A percentile compares a stretch with the other conserved stretches of the same genome.
phyloP scores from a whole-genome alignment of 1,284 basidiomycete species.

The Trichosporon asahii region DNA sequence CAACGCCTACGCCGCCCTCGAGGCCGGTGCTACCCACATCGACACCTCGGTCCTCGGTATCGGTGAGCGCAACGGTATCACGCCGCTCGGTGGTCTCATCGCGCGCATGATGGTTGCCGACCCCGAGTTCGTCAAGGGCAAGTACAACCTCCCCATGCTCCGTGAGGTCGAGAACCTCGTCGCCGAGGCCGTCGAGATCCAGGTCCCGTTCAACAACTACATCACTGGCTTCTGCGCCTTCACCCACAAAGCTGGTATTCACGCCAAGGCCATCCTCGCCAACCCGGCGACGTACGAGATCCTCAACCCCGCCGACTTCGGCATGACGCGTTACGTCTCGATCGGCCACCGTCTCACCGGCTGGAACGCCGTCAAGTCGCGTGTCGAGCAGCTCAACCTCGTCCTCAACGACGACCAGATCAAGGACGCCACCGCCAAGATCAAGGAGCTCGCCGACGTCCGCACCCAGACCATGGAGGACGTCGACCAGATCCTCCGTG shows the following conservation, averaged over 20 bases:
- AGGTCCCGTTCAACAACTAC: slow-evolving; percentile 78
- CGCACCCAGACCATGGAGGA: slow-evolving; percentile 99
- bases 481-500: slow-evolving; percentile 91
- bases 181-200: slow-evolving; percentile 96
- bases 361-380: slow-evolving; percentile 99
- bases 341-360: slow-evolving; percentile 96
- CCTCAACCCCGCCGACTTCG: slow-evolving; percentile 93
- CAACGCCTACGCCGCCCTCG: slow-evolving; percentile 96
- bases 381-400: slow-evolving; percentile 93
- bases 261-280: slow-evolving; percentile 99
- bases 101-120: slow-evolving; percentile 88
- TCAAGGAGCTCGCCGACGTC: slow-evolving; percentile 98
- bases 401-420: slow-evolving; percentile 58
- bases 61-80: slow-evolving; percentile 98
- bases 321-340: slow-evolving; percentile 94
- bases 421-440: slow-evolving; percentile 98
- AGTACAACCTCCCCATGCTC: slow-evolving; percentile 97
- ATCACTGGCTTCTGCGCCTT: slow-evolving; percentile 95
- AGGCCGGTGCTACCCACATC: slow-evolving; percentile 98
- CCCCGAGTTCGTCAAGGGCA: slow-evolving; percentile 98
- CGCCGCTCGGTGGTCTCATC: slow-evolving; percentile 92
- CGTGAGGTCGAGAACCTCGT: slow-evolving; percentile 99
- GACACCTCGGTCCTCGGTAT: slow-evolving; percentile 94
- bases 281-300: slow-evolving; percentile 92
- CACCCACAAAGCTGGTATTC: slow-evolving; percentile 99